Evolutionary conservation across 2,329 filamentous ascomycete genomes (phyloP).

Genomic region (Rhinocladiella similis): DNA sequence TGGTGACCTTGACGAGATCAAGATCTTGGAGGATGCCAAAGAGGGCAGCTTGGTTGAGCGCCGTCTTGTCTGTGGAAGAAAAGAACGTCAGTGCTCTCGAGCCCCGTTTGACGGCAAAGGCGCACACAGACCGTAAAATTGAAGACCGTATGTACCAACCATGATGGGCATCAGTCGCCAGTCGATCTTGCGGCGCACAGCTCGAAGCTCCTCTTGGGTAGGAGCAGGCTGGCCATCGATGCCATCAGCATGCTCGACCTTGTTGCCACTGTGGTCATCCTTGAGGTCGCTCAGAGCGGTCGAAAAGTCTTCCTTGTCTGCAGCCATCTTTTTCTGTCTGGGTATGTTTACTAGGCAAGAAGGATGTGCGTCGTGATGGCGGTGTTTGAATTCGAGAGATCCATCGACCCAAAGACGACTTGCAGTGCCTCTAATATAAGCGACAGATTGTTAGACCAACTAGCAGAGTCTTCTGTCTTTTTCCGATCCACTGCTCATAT

Average conservation of each 20-base stretch:
- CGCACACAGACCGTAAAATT: slow-evolving; percentile 46
- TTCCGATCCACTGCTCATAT: too few species aligned
- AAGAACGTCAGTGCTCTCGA: too few species aligned
- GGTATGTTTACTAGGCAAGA: too few species aligned
- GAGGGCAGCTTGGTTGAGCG: too few species aligned
- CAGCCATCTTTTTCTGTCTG: not conserved
- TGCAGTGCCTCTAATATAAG: not conserved
- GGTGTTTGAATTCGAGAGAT: not conserved
- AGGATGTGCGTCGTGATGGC: not conserved
- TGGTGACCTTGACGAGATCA: too few species aligned
- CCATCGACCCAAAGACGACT: not conserved
- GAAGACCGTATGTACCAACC: slow-evolving; percentile 49
- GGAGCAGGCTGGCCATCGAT: not conserved
- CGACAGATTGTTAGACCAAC: too few species aligned
- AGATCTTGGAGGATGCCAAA: too few species aligned
- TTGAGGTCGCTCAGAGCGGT: not conserved
- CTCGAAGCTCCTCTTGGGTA: not conserved
- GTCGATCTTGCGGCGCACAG: slow-evolving; percentile 36
- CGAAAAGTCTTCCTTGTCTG: not conserved
- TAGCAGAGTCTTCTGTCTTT: too few species aligned
- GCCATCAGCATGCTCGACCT: not conserved
- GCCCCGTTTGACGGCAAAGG: too few species aligned
- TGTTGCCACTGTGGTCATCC: not conserved
- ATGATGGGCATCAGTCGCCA: slow-evolving; percentile 51
- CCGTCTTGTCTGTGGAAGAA: too few species aligned